phyloP scores from a whole-genome alignment of 768 basidiomycete species.

The Serendipita indica region DNA sequence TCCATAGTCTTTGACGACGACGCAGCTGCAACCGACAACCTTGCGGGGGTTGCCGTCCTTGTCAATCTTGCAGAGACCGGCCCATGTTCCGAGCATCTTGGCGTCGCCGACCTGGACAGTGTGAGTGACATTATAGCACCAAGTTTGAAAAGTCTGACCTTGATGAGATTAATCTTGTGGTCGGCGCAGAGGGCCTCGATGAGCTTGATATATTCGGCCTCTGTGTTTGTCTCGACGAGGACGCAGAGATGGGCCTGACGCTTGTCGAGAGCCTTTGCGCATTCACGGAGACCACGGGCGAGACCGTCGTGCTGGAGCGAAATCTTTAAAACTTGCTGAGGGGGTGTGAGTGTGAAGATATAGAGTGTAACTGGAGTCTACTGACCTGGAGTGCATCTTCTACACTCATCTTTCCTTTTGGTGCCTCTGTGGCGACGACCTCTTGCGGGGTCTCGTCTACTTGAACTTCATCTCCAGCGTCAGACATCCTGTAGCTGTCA shows the following conservation, averaged over 20 bases:
- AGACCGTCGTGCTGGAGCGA: constrained; percentile 97
- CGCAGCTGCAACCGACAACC: constrained; percentile 82
- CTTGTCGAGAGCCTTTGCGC: constrained; percentile 96
- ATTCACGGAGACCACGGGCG: constrained; percentile 93
- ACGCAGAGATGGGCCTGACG: constrained; percentile 97
- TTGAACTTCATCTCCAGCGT: constrained; percentile 91
- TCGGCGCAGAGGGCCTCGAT: constrained; percentile 98
- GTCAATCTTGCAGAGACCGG: constrained; percentile 99
- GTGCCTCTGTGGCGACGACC: constrained; percentile 64
- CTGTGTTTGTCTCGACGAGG: constrained; percentile 96
- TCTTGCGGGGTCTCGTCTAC: constrained; percentile 43
- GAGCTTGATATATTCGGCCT: constrained; percentile 99
- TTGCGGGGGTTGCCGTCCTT: constrained; percentile 97
- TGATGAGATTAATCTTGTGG: constrained; percentile 99
- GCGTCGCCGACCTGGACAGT: constrained; percentile 48
- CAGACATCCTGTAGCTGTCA: constrained; percentile 57
- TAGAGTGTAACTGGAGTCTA: constrained; percentile 2
- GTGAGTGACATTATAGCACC: constrained; percentile 9
- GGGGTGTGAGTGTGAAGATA: constrained; percentile 3
- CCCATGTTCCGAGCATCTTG: constrained; percentile 97
- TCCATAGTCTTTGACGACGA: constrained; percentile 97
- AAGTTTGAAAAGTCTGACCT: constrained; percentile 34
- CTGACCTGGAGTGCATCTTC: constrained; percentile 84
- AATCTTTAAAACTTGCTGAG: constrained; percentile 95
- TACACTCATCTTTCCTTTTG: constrained; percentile 89